Conservation (phyloP, 768 basidiomycete genomes). For the Scleroderma citrinum region DNA sequence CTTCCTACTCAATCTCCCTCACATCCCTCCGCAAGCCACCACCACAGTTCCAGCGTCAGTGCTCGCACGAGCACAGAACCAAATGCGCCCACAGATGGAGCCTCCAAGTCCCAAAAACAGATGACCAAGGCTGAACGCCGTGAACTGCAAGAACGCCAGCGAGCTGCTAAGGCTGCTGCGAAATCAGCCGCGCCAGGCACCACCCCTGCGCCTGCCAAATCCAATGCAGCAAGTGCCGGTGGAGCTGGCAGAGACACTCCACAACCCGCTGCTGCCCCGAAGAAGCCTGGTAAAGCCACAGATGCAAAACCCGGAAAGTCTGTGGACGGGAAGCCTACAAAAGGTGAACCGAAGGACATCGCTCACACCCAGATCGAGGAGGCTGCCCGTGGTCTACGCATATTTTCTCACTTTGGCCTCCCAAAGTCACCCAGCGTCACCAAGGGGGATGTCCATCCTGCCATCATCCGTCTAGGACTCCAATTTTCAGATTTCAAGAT, state of each 20-base stretch:
- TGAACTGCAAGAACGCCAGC: conserved; percentile 73
- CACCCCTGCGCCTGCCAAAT: conserved; percentile 20
- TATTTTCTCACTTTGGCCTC: conserved; percentile 82
- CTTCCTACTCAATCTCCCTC: neutral
- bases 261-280: conserved; percentile 14
- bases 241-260: conserved; percentile 16
- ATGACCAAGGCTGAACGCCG: conserved; percentile 79
- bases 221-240: conserved; percentile 20
- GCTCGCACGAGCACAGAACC: neutral
- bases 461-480: conserved; percentile 78
- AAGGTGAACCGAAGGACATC: conserved; percentile 23
- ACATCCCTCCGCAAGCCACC: neutral
- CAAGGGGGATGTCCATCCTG: conserved; percentile 89
- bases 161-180: conserved; percentile 64
- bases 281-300: conserved; percentile 5
- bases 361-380: conserved; percentile 24
- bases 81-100: conserved; percentile 3
- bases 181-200: conserved; percentile 29
- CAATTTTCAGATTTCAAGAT: conserved; percentile 91
- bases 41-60: neutral
- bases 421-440: conserved; percentile 48
- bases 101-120: conserved; percentile 52
- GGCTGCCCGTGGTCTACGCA: conserved; percentile 57
- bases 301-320: conserved; percentile 22
- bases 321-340: conserved; percentile 11